Evolutionary conservation across 2,329 filamentous ascomycete genomes (phyloP).

Genomic region (Xylaria arbuscula): DNA sequence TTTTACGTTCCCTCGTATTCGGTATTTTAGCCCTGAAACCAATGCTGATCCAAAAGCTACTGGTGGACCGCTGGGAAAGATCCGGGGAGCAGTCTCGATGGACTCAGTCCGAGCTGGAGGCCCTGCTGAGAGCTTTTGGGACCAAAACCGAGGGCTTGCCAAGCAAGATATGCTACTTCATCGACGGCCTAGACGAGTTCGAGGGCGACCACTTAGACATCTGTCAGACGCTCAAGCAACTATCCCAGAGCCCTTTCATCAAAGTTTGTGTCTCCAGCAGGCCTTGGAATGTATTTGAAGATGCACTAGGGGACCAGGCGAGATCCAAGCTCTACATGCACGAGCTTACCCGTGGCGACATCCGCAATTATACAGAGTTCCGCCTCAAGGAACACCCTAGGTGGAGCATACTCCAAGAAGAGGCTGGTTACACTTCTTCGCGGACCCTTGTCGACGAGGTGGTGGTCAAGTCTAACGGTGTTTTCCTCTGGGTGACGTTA

Average conservation of each 20-base stretch:
- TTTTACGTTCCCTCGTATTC: constrained; percentile 2
- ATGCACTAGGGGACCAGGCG: neutral
- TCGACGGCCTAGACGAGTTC: constrained; percentile 1
- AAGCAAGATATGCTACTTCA: neutral
- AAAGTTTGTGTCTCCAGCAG: neutral
- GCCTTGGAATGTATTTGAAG: constrained; percentile 5
- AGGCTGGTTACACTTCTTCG: neutral
- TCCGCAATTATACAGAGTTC: neutral
- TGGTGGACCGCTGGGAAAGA: neutral
- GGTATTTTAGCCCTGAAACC: neutral
- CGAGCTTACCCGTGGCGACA: neutral
- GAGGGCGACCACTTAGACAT: constrained; percentile 1
- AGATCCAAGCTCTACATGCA: neutral
- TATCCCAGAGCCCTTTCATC: neutral
- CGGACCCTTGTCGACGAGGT: neutral
- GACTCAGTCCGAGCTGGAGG: constrained; percentile 1
- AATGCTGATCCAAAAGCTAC: neutral
- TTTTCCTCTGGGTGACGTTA: neutral
- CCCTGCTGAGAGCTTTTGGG: neutral
- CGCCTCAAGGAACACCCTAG: neutral
- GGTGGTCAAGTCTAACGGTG: neutral
- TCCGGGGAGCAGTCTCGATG: neutral
- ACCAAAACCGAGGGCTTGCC: neutral
- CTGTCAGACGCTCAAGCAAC: neutral
- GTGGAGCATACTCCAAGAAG: neutral